Conservation (phyloP, 441 rosid species). For the Pelargonium australe region DNA sequence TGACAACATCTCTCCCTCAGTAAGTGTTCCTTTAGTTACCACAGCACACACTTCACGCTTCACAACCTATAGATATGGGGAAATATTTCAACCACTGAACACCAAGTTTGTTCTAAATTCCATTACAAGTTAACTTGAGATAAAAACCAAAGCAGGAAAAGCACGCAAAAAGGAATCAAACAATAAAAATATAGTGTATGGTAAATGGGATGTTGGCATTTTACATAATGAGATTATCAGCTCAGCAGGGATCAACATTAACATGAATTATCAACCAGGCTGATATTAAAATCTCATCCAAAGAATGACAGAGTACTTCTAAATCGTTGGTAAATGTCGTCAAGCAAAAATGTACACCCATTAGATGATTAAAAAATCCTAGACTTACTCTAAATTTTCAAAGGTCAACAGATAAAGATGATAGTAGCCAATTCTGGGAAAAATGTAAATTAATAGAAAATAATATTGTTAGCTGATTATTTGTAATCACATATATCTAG, state of each 20-base stretch:
- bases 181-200: neutral
- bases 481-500: conserved; percentile 12
- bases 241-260: conserved; percentile 5
- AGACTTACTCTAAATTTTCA: neutral
- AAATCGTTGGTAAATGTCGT: neutral
- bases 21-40: conserved; percentile 86
- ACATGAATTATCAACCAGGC: conserved; percentile 4
- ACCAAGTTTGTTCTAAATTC: conserved; percentile 12
- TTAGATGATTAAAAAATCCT: conserved; percentile 7
- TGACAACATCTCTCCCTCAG: conserved; percentile 81
- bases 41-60: conserved; percentile 97
- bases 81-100: conserved; percentile 24
- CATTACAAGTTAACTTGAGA: neutral
- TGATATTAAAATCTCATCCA: neutral
- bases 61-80: conserved; percentile 62
- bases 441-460: neutral
- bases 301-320: conserved; percentile 4
- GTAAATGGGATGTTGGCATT: neutral
- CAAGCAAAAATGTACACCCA: neutral
- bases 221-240: conserved; percentile 5
- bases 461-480: neutral
- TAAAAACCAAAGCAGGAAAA: conserved; percentile 2
- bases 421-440: conserved; percentile 7
- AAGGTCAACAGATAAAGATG: conserved; percentile 6
- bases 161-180: neutral